Conservation (phyloP, 352 stramenopile genomes). For the Globisporangium takayamanum region DNA sequence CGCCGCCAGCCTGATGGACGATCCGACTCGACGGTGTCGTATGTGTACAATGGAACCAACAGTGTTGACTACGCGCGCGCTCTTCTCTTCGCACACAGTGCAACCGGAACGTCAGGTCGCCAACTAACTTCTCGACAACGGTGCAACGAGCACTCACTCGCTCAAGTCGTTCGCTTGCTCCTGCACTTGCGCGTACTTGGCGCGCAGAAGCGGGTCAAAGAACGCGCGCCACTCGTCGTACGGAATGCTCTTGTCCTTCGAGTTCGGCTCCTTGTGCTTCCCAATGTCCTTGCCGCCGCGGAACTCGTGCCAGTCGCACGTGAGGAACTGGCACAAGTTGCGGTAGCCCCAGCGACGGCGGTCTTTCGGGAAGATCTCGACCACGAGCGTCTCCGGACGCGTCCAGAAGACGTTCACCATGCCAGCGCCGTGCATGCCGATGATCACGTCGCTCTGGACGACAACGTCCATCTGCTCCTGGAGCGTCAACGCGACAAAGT, state of each 20-base stretch:
- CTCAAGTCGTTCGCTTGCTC: conserved; percentile 1
- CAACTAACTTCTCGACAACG: no score
- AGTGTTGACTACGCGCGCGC: no score
- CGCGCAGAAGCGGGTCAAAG: conserved; percentile 38
- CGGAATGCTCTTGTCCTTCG: conserved; percentile 41
- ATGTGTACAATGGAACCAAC: no score
- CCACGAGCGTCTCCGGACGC: conserved; percentile 20
- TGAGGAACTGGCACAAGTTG: conserved; percentile 28
- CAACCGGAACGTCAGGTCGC: no score
- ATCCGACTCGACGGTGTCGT: no score
- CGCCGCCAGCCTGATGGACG: no score
- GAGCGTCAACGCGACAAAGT: conserved; percentile 24
- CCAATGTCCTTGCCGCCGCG: conserved; percentile 31
- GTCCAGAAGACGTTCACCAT: conserved; percentile 34
- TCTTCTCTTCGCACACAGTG: no score
- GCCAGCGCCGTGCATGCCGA: conserved; percentile 37
- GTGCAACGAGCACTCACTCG: background rate
- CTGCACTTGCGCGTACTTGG: conserved; percentile 17
- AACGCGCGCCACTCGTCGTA: conserved; percentile 49
- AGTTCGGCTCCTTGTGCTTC: conserved; percentile 29
- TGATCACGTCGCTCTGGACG: conserved; percentile 26
- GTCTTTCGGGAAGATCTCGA: conserved; percentile 29
- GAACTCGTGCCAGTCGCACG: conserved; percentile 29
- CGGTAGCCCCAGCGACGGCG: conserved; percentile 24
- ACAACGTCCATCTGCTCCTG: conserved; percentile 26